Base-by-base conservation (phyloP, 768 basidiomycete species). In the Boletus sp. region DNA sequence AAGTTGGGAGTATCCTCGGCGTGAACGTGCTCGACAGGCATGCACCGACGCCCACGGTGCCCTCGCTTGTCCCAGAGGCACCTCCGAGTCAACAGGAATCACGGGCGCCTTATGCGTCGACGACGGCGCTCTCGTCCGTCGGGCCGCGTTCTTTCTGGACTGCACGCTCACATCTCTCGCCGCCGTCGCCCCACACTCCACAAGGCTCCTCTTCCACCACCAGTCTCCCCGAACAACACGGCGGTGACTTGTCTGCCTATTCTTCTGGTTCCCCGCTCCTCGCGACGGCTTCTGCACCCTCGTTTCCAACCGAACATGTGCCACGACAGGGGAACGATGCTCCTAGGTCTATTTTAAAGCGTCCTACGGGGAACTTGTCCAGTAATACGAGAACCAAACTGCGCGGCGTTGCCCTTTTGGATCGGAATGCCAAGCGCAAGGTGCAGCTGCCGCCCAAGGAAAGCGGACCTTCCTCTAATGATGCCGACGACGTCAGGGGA, bases 1-100 rank as follows among this genome's bases (percentile, higher is more conserved):
- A 90, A 64, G 77, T 93, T 37, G 91, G 91, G 3, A 79, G 79
- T n/a, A 79, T 93, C 58, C 75, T 92, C 37, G 91, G 89, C 11
- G 78, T 91, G 50, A 80, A 84, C 58, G 73, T 88, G 33, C 73
- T 86, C 48, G 73, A 79, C 49, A 39, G 28, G 44, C 62, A 61
- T 14, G 64, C 56, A 0, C 56, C 59, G 12, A 47, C 56, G 17
- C 48, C 51, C 29, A 17, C 30, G 24, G 15, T 33, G 14, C 47
- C 59, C 4, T 20, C 49, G 17, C 44, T 47, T 30, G 49, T 37
- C 30, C 54, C 55, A 9, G 57, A 56, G 41, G 30, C 28, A 5
- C 47, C 55, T 2, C 33, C 48, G 9, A 24, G n/a, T 36, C 60
- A 40, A 24, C 55, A 36, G 4, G 58, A 54, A 28, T 4, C 49